These are phyloP conservation scores for Termitomyces sp. DNA, from an alignment of 768 basidiomycete species.

Conservation along the genomic window DNA sequence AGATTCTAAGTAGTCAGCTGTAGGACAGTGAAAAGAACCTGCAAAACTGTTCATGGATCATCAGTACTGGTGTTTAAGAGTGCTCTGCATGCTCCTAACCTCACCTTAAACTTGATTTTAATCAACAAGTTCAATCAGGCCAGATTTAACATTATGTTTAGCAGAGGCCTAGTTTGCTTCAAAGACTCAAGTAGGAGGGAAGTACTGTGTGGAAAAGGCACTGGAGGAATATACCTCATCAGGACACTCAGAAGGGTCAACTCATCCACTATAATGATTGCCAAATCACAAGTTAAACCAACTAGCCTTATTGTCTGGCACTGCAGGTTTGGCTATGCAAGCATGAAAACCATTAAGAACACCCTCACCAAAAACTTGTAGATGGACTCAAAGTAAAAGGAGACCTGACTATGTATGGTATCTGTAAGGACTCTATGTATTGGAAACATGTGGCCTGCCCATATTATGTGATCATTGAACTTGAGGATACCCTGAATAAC, in stretches of 20 bases:
- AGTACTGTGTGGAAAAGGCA: neutral
- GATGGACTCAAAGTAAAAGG: slow-evolving; percentile 15
- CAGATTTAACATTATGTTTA: neutral
- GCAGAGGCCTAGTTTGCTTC: too few species aligned
- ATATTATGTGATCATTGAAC: slow-evolving; percentile 14
- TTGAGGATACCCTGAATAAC: slow-evolving; percentile 4
- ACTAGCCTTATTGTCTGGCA: slow-evolving; percentile 20
- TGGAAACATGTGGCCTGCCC: slow-evolving; percentile 1
- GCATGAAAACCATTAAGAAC: slow-evolving; percentile 5
- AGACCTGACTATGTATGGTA: neutral
- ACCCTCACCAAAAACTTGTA: slow-evolving; percentile 13
- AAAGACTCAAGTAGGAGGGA: neutral
- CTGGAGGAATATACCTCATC: neutral
- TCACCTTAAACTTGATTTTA: neutral
- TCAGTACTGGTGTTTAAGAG: too few species aligned
- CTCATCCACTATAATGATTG: neutral
- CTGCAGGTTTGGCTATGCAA: slow-evolving; percentile 16
- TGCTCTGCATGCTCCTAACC: neutral
- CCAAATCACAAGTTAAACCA: slow-evolving; percentile 13
- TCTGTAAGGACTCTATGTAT: slow-evolving; percentile 3
- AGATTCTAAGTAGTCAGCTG: too few species aligned
- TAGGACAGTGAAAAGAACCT: too few species aligned
- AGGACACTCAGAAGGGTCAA: neutral
- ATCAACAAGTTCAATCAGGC: neutral
- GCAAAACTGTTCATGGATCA: too few species aligned